Evolutionary conservation across 768 basidiomycete species (phyloP), one percentile per base, ranked within the genome.

Genomic region (Suillus occidentalis): DNA sequence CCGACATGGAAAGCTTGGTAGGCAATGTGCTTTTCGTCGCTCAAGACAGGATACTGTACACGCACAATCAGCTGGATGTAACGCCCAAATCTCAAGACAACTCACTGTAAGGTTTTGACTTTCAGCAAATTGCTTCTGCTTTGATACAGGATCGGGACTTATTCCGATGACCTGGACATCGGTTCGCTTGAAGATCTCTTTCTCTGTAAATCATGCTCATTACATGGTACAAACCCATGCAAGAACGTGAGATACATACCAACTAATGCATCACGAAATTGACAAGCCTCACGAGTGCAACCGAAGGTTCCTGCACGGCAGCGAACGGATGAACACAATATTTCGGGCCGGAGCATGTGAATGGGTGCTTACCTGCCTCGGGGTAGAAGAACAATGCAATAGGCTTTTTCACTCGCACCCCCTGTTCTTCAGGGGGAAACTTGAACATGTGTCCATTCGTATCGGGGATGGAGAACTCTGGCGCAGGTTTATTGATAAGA

Each of bases 301-400:
- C 89, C 92, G 60, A 80, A 88, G 2, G 91, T 86, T 7, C 88
- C 91, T 88, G 73, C 55, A 53, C 6, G 34, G 8, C 50, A 42
- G 53, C 28, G 22, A 37, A 66, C 31, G 20, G 40, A 53, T 50
- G 42, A 56, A 37, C 31, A n/a, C 31, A 62, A 39, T 31, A 49
- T 5, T 40, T n/a, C 25, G 40, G 58, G 12, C 40, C 58, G 58
- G 18, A 20, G 42, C 34, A 47, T 14, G 62, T 70, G 42, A 66
- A 70, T n/a, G 65, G 20, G 47, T 50, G 62, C 76, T 65, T 75
- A 88, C 89, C 87, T 47, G 89, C 84, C 71, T 84, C 81, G 12
- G 91, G 91, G 69, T 90, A 92, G 78, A 95, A 94, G 81, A 94
- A 92, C 43, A 95, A 65, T 12, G 84, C 90, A 25, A 85, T 83